A percentile compares a stretch with the other conserved stretches of the same genome.
Conservation (phyloP, 768 basidiomycete genomes). For the Wakefieldia striispora region DNA sequence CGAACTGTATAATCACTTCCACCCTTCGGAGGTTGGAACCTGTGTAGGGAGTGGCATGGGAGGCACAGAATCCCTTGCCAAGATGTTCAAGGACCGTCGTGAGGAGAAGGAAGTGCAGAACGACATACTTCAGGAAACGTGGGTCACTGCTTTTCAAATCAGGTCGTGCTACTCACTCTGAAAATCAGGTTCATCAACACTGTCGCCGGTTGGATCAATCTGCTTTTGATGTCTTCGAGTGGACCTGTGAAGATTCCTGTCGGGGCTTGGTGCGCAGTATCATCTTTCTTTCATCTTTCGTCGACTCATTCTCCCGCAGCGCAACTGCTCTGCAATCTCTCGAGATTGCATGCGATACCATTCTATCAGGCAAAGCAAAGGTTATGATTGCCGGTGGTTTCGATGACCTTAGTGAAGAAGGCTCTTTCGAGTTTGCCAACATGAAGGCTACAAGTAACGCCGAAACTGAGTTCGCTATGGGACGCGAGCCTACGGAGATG, state of each 20-base stretch:
- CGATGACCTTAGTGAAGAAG: conserved; percentile 97
- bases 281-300: not conserved
- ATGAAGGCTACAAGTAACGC: conserved; percentile 99
- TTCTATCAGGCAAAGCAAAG: conserved; percentile 94
- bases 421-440: conserved; percentile 98
- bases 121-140: conserved; percentile 98
- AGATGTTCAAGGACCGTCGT: conserved; percentile 99
- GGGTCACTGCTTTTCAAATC: conserved; percentile 26
- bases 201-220: conserved; percentile 96
- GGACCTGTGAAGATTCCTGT: conserved; percentile 99
- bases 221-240: conserved; percentile 91
- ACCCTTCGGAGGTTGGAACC: conserved; percentile 95
- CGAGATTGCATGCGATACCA: conserved; percentile 96
- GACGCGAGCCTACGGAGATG: conserved; percentile 98
- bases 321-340: conserved; percentile 97
- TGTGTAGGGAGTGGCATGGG: conserved; percentile 98
- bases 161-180: conserved; percentile 6
- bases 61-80: conserved; percentile 82
- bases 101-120: conserved; percentile 99
- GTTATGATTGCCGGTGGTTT: conserved; percentile 99
- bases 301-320: conserved; percentile 37
- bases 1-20: conserved; percentile 94
- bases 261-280: conserved; percentile 79
- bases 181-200: conserved; percentile 91
- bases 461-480: conserved; percentile 97